Evolutionary conservation across 192 early-diverging fungal species (phyloP).

Genomic region (Gaertneriomyces semiglobifer): DNA sequence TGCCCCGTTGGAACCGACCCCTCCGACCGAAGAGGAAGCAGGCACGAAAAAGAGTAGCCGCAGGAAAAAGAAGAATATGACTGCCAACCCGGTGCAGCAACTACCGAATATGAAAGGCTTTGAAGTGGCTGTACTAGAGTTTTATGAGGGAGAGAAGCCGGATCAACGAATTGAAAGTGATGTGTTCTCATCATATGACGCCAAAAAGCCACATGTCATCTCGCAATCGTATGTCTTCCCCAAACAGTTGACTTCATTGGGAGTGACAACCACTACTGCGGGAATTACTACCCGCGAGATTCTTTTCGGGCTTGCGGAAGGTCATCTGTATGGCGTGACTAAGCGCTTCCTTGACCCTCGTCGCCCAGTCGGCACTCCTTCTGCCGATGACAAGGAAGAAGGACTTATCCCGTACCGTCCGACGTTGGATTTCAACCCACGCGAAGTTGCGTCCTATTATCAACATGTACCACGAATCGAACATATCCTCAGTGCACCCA

Average conservation of each 20-base stretch:
- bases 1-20: conserved; percentile 4
- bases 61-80: conserved; percentile 14
- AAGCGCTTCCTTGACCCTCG: conserved; percentile 80
- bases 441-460: conserved; percentile 73
- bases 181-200: conserved; percentile 71
- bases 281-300: conserved; percentile 87
- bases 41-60: conserved; percentile 18
- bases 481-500: conserved; percentile 68
- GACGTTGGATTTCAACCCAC: conserved; percentile 68
- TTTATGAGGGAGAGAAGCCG: conserved; percentile 73
- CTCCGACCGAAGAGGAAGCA: conserved; percentile 8
- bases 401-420: conserved; percentile 72
- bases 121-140: conserved; percentile 77
- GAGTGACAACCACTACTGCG: conserved; percentile 75
- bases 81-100: conserved; percentile 12
- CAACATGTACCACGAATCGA: conserved; percentile 62
- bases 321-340: conserved; percentile 64
- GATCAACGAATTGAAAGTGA: conserved; percentile 67
- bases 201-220: conserved; percentile 66
- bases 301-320: conserved; percentile 55
- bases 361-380: conserved; percentile 63
- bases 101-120: conserved; percentile 60
- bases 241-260: conserved; percentile 70
- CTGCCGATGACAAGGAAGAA: conserved; percentile 86
- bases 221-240: conserved; percentile 75